Evolutionary conservation across 768 basidiomycete species (phyloP).

Genomic region (Cystobasidiopsis lactophilus): DNA sequence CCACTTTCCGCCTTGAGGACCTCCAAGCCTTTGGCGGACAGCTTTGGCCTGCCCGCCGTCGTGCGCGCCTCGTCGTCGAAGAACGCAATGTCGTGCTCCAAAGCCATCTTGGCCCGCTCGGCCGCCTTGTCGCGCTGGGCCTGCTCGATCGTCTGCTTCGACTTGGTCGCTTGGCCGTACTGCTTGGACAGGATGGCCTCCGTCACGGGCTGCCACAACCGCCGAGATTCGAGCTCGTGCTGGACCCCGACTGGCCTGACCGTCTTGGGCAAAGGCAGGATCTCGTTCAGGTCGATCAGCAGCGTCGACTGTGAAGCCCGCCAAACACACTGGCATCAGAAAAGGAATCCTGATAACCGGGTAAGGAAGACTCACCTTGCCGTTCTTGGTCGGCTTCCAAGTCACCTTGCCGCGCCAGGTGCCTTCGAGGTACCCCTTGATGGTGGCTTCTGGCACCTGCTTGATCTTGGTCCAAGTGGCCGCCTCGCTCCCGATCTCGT

Average conservation of each 20-base stretch:
- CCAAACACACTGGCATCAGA: no score
- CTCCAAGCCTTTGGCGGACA: no score
- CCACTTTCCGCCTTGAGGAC: no score
- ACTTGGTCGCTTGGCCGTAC: conserved; percentile 69
- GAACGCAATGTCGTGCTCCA: conserved; percentile 27
- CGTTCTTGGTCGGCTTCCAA: conserved; percentile 39
- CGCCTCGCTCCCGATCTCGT: conserved; percentile 35
- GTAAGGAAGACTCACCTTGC: conserved; percentile 22
- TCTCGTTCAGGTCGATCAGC: conserved; percentile 50
- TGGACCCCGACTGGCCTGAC: conserved; percentile 68
- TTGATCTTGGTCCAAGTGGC: conserved; percentile 36
- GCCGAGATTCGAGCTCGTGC: conserved; percentile 54
- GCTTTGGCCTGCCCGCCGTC: background rate
- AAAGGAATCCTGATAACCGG: background rate
- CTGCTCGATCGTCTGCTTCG: conserved; percentile 84
- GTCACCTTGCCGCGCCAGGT: conserved; percentile 64
- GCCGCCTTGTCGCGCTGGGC: conserved; percentile 70
- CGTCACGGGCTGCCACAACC: conserved; percentile 45
- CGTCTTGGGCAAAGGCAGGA: conserved; percentile 54
- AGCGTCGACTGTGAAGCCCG: background rate
- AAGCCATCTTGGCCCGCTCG: conserved; percentile 58
- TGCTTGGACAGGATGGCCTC: conserved; percentile 48
- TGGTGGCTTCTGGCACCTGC: conserved; percentile 56
- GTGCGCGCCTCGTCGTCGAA: conserved; percentile 27
- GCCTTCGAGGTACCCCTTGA: conserved; percentile 69